Conservation (phyloP, 2,329 filamentous ascomycete genomes). For the Periconia macrospinosa region DNA sequence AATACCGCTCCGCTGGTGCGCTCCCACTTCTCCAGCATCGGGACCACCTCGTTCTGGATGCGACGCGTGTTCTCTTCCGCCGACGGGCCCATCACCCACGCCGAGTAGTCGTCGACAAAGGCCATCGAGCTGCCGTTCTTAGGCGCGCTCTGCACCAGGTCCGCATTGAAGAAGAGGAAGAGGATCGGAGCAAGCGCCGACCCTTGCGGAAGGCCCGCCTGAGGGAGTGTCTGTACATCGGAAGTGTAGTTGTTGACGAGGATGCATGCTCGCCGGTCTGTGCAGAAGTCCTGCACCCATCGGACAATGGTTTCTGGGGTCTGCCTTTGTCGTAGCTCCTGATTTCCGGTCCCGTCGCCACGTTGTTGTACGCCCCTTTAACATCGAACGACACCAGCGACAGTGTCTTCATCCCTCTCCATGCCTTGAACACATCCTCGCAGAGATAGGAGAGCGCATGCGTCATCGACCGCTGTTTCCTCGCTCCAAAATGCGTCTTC, state of each 20-base stretch:
- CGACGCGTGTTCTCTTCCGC: slow-evolving; percentile 15
- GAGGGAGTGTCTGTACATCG: slow-evolving; percentile 1
- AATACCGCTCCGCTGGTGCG: slow-evolving; percentile 35
- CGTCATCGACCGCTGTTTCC: too few species aligned
- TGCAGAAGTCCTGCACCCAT: slow-evolving; percentile 32
- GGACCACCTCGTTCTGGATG: slow-evolving; percentile 15
- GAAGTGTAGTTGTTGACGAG: slow-evolving; percentile 11
- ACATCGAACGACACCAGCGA: slow-evolving; percentile 45
- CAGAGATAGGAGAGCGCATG: neutral
- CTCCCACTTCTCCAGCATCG: slow-evolving; percentile 26
- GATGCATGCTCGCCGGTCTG: slow-evolving; percentile 14
- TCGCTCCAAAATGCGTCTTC: slow-evolving; percentile 28
- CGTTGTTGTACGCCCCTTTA: slow-evolving; percentile 47
- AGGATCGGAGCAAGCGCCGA: slow-evolving; percentile 14
- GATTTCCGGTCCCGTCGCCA: slow-evolving; percentile 39
- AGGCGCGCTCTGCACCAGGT: slow-evolving; percentile 18
- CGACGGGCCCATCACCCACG: slow-evolving; percentile 19
- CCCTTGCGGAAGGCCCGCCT: slow-evolving; percentile 12
- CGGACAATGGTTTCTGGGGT: slow-evolving; percentile 23
- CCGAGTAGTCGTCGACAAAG: slow-evolving; percentile 31
- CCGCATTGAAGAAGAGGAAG: slow-evolving; percentile 20
- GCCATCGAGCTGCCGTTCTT: slow-evolving; percentile 19
- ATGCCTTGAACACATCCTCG: slow-evolving; percentile 13
- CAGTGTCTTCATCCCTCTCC: slow-evolving; percentile 25
- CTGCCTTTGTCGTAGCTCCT: slow-evolving; percentile 34